Percentiles rank a stretch among this genome's conserved stretches.
phyloP scores from a whole-genome alignment of 1,284 basidiomycete genomes.

The Microbotryum silenes-acaulis region DNA sequence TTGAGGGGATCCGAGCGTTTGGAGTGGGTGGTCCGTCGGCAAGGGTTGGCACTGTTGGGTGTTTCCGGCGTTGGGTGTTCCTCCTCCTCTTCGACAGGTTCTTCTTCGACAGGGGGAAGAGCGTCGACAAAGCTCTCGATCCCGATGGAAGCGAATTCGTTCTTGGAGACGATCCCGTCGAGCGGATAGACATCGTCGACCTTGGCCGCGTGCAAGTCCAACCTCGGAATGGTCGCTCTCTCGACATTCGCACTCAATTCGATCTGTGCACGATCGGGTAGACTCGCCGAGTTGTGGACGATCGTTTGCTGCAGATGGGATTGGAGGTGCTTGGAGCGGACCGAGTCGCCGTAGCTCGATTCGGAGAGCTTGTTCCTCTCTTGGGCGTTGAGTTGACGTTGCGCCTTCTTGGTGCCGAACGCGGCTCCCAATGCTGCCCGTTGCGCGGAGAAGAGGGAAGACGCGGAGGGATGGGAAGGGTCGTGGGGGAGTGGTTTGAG shows the following conservation, averaged over 20 bases:
- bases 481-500: slow-evolving; percentile 48
- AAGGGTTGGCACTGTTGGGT: too few relatives aligned
- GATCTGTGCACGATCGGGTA: slow-evolving; percentile 64
- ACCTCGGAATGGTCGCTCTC: slow-evolving; percentile 61
- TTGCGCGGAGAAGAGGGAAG: slow-evolving; percentile 17
- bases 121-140: slow-evolving; percentile 40
- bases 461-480: not conserved
- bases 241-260: slow-evolving; percentile 55
- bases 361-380: slow-evolving; percentile 83
- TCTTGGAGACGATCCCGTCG: slow-evolving; percentile 63
- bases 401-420: slow-evolving; percentile 88
- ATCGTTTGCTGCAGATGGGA: slow-evolving; percentile 72
- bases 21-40: slow-evolving; percentile 34
- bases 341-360: slow-evolving; percentile 36
- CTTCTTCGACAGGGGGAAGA: too few relatives aligned
- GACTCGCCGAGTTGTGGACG: slow-evolving; percentile 55
- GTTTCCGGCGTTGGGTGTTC: too few relatives aligned
- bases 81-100: too few relatives aligned
- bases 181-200: slow-evolving; percentile 69
- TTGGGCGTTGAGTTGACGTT: slow-evolving; percentile 68
- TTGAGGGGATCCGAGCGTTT: slow-evolving; percentile 47
- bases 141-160: slow-evolving; percentile 50
- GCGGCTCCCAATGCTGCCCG: slow-evolving; percentile 74
- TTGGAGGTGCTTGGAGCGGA: slow-evolving; percentile 48
- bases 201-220: slow-evolving; percentile 56